Evolutionary conservation across 1,284 basidiomycete genomes (phyloP).

Genomic region (Lentinus polychrous): DNA sequence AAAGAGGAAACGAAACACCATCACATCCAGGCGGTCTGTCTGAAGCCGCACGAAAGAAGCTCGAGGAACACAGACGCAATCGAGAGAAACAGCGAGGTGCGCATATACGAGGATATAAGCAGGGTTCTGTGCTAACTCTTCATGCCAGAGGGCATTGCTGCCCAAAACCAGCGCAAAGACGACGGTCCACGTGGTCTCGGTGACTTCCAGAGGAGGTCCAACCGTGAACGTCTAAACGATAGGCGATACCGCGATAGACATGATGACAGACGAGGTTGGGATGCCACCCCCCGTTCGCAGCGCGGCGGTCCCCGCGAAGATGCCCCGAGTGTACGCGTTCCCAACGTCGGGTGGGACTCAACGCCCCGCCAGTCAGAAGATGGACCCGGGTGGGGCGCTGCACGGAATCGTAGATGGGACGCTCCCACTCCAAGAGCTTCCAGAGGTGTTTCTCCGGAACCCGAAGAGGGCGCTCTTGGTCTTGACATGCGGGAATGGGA

Average conservation of each 20-base stretch:
- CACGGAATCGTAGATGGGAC: slow-evolving; percentile 65
- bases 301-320: slow-evolving; percentile 52
- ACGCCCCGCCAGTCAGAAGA: slow-evolving; percentile 62
- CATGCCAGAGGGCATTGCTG: slow-evolving; percentile 53
- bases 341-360: slow-evolving; percentile 86
- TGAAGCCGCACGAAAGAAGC: slow-evolving; percentile 57
- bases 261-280: slow-evolving; percentile 46
- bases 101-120: slow-evolving; percentile 5
- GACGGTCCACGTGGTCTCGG: slow-evolving; percentile 61
- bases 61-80: slow-evolving; percentile 73
- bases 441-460: slow-evolving; percentile 45
- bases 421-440: slow-evolving; percentile 74
- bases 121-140: not conserved
- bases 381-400: slow-evolving; percentile 43
- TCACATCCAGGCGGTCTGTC: slow-evolving; percentile 90
- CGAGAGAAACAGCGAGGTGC: slow-evolving; percentile 62
- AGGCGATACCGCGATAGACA: slow-evolving; percentile 20
- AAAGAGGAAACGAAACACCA: slow-evolving; percentile 83
- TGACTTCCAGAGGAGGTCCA: slow-evolving; percentile 63
- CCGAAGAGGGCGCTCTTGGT: slow-evolving; percentile 51
- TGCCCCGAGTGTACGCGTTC: slow-evolving; percentile 81
- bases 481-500: slow-evolving; percentile 85
- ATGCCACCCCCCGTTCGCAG: slow-evolving; percentile 64
- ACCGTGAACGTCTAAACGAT: slow-evolving; percentile 43
- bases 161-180: slow-evolving; percentile 42